A percentile compares a stretch with the other conserved stretches of the same genome.
These are phyloP conservation scores for Candida palmyrensis DNA, from an alignment of 805 yeast genomes.

Conservation along the genomic window DNA sequence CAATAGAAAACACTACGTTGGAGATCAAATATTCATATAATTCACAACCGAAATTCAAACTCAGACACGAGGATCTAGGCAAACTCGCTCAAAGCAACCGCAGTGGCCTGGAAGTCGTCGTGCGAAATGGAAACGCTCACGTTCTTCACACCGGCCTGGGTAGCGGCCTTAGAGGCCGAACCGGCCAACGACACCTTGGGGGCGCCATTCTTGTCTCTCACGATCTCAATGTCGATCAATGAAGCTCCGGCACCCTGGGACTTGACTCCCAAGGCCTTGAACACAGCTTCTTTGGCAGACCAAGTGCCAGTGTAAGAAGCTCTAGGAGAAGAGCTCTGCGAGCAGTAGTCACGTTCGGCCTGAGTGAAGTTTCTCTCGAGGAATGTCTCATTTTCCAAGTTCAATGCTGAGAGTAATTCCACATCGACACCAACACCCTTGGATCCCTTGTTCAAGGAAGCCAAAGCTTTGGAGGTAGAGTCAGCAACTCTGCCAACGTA, in stretches of 20 bases:
- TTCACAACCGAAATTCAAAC: neutral
- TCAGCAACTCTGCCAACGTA: constrained; percentile 46
- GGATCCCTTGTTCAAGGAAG: constrained; percentile 48
- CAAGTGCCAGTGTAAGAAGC: constrained; percentile 96
- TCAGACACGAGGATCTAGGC: too few relatives aligned
- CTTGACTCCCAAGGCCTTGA: constrained; percentile 87
- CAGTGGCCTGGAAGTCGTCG: constrained; percentile 95
- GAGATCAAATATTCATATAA: too few relatives aligned
- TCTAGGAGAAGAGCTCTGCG: constrained; percentile 65
- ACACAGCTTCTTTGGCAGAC: constrained; percentile 99
- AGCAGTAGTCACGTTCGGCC: constrained; percentile 75
- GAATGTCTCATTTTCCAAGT: constrained; percentile 85
- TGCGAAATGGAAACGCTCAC: constrained; percentile 92
- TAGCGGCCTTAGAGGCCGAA: constrained; percentile 70
- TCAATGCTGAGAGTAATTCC: constrained; percentile 77
- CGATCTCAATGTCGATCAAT: constrained; percentile 83
- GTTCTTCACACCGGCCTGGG: constrained; percentile 57
- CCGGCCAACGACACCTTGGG: constrained; percentile 80
- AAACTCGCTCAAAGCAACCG: constrained; percentile 79
- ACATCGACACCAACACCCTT: constrained; percentile 96
- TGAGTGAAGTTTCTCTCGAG: constrained; percentile 87
- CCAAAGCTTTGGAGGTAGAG: constrained; percentile 61
- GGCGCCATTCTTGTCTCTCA: constrained; percentile 66
- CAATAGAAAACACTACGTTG: too few relatives aligned
- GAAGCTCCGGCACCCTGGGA: constrained; percentile 96